Base-by-base conservation (phyloP, 345 rosid species). In the Cochlearia excelsa region DNA sequence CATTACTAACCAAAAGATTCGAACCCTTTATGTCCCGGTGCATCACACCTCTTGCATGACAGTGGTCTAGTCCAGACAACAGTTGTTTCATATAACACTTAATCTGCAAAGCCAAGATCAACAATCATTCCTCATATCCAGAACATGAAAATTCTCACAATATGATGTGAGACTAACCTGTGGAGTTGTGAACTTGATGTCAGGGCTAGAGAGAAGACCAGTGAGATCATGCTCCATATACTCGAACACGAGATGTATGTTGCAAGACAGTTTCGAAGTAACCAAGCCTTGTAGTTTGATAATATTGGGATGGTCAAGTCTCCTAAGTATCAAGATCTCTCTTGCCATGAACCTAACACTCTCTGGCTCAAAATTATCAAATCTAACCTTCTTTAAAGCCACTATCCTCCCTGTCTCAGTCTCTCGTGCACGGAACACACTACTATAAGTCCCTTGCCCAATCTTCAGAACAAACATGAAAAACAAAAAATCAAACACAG, bases 161-260 rank as follows among this genome's bases (percentile, higher is more conserved):
- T 0, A 6, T 34, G 34, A 35, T 60, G 37, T 29, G 51, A 74
- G 70, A 45, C 48, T 26, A 70, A 92, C 99, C 97, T 92, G 99
- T 35, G 99, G 78, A 68, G 88, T 94, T 3, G 80, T 83, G 84
- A 92, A 92, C 53, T 75, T 81, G 76, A 85, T 74, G 53, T 85
- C 86, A 51, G 96, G 96, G 64, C 82, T 79, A 65, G 98, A 87
- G 58, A 92, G 59, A 73, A 92, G 97, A 54, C 97, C 97, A 9
- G 97, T 86, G 61, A 92, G 81, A 62, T 92, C 99, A 70, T 92
- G 99, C 67, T 92, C 99, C 99, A 92, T 88, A 70, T 88, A 92
- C 80, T 92, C 99, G 54, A 92, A 92, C 3, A 92, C 99, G 1
- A 92, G 95, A 78, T 84, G 88, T 26, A 92, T 79, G 80, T 84